Base-by-base conservation (phyloP, 2,329 filamentous ascomycete species). In the Fusarium nelsonii region DNA sequence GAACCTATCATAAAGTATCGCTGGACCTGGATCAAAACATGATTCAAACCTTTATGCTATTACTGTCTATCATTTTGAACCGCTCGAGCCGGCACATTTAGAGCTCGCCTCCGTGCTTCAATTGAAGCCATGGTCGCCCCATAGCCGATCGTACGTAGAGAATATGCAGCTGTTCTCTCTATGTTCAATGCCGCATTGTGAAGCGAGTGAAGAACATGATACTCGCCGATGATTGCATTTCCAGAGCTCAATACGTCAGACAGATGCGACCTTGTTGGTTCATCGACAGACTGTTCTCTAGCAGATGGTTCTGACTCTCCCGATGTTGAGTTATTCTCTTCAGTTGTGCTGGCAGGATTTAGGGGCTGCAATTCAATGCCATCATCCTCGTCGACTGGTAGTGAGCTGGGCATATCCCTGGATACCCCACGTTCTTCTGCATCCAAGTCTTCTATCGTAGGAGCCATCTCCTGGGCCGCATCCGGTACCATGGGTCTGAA, bases 351-450 rank as follows among this genome's bases (percentile, higher is more conserved):
- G n/a, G 64, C 69, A n/a, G 63, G 64, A n/a, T 56, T 61, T 15
- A 70, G 72, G 8, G 80, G 75, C 40, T 80, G 81, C 76, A 86
- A 74, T 69, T 87, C 85, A 20, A 85, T 79, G 41, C 81, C 80
- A n/a, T 79, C 75, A 7, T 76, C 76, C 53, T 80, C 82, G 52
- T 81, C 79, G n/a, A 73, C 59, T 10, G 73, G 69, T 4, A 76
- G 74, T 41, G 77, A 75, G 44, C 78, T 79, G 3, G 80, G 73
- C 56, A 75, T 77, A 61, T 81, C 78, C 58, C 83, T 78, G 40
- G 81, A 73, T 9, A 86, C 78, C 4, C 85, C 87, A 15, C 86
- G 82, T 73, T 89, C 87, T 68, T 88, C 87, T 2, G 84, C 83
- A 68, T 89, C 87, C 53, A 85, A 75, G 65, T 88, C 84, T 71